Base-by-base conservation (phyloP, 2,329 filamentous ascomycete genomes). In the Curvularia hawaiiensis region DNA sequence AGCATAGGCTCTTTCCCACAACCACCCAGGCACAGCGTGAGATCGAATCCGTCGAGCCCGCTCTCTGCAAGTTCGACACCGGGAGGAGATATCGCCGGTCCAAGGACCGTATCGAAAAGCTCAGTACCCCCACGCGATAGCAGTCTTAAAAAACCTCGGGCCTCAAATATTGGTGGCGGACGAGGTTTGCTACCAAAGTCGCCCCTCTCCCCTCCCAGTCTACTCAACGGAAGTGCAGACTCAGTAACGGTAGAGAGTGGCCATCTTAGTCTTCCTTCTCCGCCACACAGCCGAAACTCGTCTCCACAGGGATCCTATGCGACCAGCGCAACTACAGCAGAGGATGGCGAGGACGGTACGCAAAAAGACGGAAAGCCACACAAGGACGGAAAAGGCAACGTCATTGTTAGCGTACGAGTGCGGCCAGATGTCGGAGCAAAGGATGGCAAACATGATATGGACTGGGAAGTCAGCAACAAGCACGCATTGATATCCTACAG, bases 1-100 rank as follows among this genome's bases (percentile, higher is more conserved):
- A 97, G 93, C 82, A 96, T 97, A 71, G 94, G 93, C 72, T 89
- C 92, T 1, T 97, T 98, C 71, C 94, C 94, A 30, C 90, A 96
- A 63, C 94, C 94, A 14, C 94, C 94, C 14, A 88, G 88, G 65
- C 85, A 87, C 47, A 83, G 84, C 52, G 82, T 78, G 44, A 54
- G 64, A 26, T 61, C 62, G 11, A 66, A 61, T 52, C 90, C 85
- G 50, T 85, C 83, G 53, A 85, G 72, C 77, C 83, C 69, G 67
- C 78, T 79, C 44, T 79, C 72, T 51, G 75, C 60, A 69, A 81
- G 57, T 85, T 77, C 86, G 83, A 61, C 77, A 5, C 68, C 74
- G 6, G 68, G 64, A 53, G 66, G 65, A 45, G 69, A 75, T 51
- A 69, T 72, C 35, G 69, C 75, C 26, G 69, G 71, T 48, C 70